These are phyloP conservation scores for Nemania sp. DNA, from an alignment of 2,329 filamentous ascomycete species.

Conservation along the genomic window DNA sequence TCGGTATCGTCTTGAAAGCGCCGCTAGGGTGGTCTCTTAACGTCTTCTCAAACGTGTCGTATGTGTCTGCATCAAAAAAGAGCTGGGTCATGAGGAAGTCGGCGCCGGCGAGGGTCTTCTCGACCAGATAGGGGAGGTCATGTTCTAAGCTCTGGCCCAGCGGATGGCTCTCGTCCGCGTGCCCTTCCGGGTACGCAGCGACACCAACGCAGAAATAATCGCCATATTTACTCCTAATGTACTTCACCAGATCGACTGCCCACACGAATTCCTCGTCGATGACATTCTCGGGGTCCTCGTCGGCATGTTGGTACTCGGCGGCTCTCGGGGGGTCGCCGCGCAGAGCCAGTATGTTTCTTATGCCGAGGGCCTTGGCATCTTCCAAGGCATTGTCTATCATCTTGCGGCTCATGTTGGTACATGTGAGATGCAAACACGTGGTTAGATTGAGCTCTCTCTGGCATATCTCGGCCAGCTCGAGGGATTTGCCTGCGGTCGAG, in stretches of 20 bases:
- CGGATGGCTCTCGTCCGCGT: conserved; percentile 88
- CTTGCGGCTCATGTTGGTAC: conserved; percentile 92
- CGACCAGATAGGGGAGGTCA: conserved; percentile 85
- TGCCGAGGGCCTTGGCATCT: conserved; percentile 86
- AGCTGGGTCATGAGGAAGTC: conserved; percentile 99
- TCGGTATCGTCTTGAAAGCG: conserved; percentile 81
- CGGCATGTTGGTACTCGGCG: conserved; percentile 79
- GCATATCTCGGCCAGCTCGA: conserved; percentile 93
- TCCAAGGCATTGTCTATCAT: conserved; percentile 88
- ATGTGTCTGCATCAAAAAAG: conserved; percentile 89
- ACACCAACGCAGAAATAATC: conserved; percentile 98
- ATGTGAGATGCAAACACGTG: conserved; percentile 94
- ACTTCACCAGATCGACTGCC: conserved; percentile 85
- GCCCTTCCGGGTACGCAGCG: conserved; percentile 92
- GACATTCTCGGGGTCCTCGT: conserved; percentile 59
- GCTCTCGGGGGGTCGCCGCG: conserved; percentile 88
- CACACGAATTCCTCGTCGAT: conserved; percentile 81
- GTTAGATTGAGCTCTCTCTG: conserved; percentile 90
- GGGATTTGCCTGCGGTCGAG: conserved; percentile 85
- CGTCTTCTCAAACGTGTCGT: conserved; percentile 75
- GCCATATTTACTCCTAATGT: conserved; percentile 83
- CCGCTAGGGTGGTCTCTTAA: conserved; percentile 82
- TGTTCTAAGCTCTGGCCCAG: conserved; percentile 69
- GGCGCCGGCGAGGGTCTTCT: conserved; percentile 88
- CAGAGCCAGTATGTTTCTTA: conserved; percentile 91